Base-by-base conservation (phyloP, 306 rosid genomes). In the Arachis hypogaea region DNA sequence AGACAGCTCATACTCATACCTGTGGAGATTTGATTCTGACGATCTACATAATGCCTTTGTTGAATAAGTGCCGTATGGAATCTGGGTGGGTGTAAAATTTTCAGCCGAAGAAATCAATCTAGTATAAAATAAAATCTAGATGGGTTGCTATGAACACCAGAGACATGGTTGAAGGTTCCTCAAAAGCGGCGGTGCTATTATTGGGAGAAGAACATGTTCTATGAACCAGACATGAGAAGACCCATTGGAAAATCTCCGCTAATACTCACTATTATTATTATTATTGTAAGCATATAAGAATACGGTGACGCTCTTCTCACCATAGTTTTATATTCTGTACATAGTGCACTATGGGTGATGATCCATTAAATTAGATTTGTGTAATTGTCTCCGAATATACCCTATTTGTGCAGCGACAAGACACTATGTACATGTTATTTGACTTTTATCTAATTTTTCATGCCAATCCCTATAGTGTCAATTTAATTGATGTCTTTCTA, bases 311-410 rank as follows among this genome's bases (percentile, higher is more conserved):
- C 75, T 56, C 59, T 55, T 76, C 47, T 76, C 55, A 71, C 63
- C 78, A 60, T 69, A 55, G 44, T 63, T 76, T 46, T 46, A 45
- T 73, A 66, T 77, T 77, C 77, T 63, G 7, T 58, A 44, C 56
- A 63, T 40, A 69, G 56, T 75, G 84, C 73, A 75, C 81, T 66
- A 75, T 80, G 81, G 71, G 64, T 64, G 83, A 79, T 73, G 77
- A 33, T 33, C 38, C 78, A 58, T 73, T 68, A 46, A 76, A 69
- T 46, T 62, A 66, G 68, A 59, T 58, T 76, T 72, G 49, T 46
- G 36, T 45, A 77, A 11, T 7, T 16, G 49, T 33, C 64, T 22
- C 49, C 40, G 78, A 67, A 61, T 72, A 67, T 73, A 44, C 72
- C 71, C 11, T 62, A 11, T 33, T 33, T 33, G 4, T 60, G 43